Conservation (phyloP, 305 asterid species). For the Fraxinus sp. region DNA sequence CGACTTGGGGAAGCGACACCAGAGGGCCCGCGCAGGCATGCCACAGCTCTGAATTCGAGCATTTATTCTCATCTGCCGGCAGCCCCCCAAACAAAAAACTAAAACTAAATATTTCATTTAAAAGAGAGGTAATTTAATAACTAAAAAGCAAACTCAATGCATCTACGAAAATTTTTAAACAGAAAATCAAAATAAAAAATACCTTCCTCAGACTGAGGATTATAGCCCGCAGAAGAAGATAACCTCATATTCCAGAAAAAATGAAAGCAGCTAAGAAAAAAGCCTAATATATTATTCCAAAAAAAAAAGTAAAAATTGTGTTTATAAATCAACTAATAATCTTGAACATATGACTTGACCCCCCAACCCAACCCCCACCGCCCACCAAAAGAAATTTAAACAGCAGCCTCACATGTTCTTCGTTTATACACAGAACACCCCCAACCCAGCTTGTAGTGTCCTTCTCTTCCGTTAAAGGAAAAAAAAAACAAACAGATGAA, state of each 20-base stretch:
- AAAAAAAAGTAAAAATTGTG: slow-evolving; percentile 24
- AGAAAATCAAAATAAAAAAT: slow-evolving; percentile 2
- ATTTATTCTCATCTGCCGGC: slow-evolving; percentile 72
- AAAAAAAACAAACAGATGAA: slow-evolving; percentile 11
- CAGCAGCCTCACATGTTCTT: slow-evolving; percentile 24
- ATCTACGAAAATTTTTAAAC: neutral
- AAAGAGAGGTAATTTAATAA: slow-evolving; percentile 6
- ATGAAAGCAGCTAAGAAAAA: slow-evolving; percentile 22
- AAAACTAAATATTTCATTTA: slow-evolving; percentile 6
- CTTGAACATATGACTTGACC: slow-evolving; percentile 20
- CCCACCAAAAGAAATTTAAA: slow-evolving; percentile 36
- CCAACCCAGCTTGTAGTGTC: slow-evolving; percentile 21
- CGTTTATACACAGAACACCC: slow-evolving; percentile 44
- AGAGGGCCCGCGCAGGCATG: slow-evolving; percentile 98
- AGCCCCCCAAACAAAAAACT: slow-evolving; percentile 3
- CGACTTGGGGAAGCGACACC: slow-evolving; percentile 84
- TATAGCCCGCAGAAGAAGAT: slow-evolving; percentile 60
- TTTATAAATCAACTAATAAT: slow-evolving; percentile 17
- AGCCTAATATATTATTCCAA: slow-evolving; percentile 16
- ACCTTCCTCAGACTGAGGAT: slow-evolving; percentile 82
- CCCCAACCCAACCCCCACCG: slow-evolving; percentile 33
- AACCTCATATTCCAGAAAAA: slow-evolving; percentile 64
- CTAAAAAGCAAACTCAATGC: slow-evolving; percentile 24
- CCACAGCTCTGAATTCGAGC: slow-evolving; percentile 98
- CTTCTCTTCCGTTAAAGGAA: neutral